Evolutionary conservation across 352 stramenopile species (phyloP), one percentile per base, ranked within the genome.

Genomic region (Stramenopiles sp.): DNA sequence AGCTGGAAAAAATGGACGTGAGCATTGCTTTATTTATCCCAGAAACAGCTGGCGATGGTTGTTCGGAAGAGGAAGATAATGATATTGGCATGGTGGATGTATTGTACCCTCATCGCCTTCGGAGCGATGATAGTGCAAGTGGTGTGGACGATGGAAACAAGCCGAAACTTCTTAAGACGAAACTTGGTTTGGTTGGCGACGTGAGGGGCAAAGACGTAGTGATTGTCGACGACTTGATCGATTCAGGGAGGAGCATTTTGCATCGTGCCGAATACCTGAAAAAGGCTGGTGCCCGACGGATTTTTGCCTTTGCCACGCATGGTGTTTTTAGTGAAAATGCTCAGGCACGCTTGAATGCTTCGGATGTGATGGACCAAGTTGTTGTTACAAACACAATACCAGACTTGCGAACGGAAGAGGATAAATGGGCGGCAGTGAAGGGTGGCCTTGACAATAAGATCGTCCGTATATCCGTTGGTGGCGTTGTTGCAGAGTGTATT

Each of bases 381-480:
- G 87, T 96, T 67, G 90, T 95, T 80, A 94, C 94, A 87, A 90
- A 96, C 86, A 95, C 91, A 80, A 92, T 96, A 81, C 90, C 91
- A 29, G 84, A 55, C 14, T 55, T 55, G 39, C 39, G 39, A 55
- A 55, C 39, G 39, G 39, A 55, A 55, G 39, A 55, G 14, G 39
- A 55, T 4, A 55, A 55, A 55, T 78, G 71, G 71, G 4, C 1
- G 4, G 30, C 30, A 31, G 71, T 33, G 8, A 78, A 78, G 22
- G 22, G 14, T 33, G 22, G 22, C 4, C 4, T 33, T 33, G 71
- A 33, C 14, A 31, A 31, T 33, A 78, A 14, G 31, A 33, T 78
- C 22, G 71, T 78, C 8, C 71, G 71, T 78, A 14, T 78, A 14
- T 78, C 71, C 22, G 22, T 78, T 31, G 30, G 30, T 31, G 71